Evolutionary conservation across 441 rosid genomes (phyloP).

Genomic region (Breynia disticha): DNA sequence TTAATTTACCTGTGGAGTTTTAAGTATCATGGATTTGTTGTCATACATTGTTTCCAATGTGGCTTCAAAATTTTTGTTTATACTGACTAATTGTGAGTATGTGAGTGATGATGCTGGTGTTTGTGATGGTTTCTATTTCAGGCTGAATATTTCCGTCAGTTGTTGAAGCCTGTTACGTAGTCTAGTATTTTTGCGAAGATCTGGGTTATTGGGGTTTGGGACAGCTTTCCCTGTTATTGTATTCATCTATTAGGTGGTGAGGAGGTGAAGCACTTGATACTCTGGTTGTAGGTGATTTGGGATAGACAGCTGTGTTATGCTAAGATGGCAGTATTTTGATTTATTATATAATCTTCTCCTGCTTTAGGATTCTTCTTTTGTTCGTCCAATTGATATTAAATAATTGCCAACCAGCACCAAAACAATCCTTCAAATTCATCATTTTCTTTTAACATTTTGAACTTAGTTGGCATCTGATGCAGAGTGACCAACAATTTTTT

Average conservation of each 20-base stretch:
- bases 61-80: background rate
- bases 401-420: slow-evolving; percentile 21
- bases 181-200: slow-evolving; percentile 25
- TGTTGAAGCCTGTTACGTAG: slow-evolving; percentile 98
- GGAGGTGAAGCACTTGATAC: slow-evolving; percentile 25
- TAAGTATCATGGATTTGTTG: background rate
- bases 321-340: slow-evolving; percentile 30
- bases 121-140: slow-evolving; percentile 23
- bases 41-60: background rate
- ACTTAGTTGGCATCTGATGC: slow-evolving; percentile 37
- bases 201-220: slow-evolving; percentile 31
- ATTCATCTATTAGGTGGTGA: slow-evolving; percentile 32
- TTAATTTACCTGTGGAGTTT: no score
- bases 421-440: slow-evolving; percentile 11
- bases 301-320: slow-evolving; percentile 28
- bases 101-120: background rate
- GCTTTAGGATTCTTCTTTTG: slow-evolving; percentile 27
- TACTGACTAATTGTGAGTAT: no score
- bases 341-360: slow-evolving; percentile 23
- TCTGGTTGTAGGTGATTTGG: slow-evolving; percentile 31
- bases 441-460: slow-evolving; percentile 12
- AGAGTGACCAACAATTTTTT: slow-evolving; percentile 32
- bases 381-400: slow-evolving; percentile 20
- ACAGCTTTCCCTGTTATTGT: slow-evolving; percentile 33
- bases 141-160: slow-evolving; percentile 97